Percentiles rank a stretch among this genome's conserved stretches.
phyloP scores from a whole-genome alignment of 2,329 filamentous ascomycete genomes.

The Truncatella angustata region DNA sequence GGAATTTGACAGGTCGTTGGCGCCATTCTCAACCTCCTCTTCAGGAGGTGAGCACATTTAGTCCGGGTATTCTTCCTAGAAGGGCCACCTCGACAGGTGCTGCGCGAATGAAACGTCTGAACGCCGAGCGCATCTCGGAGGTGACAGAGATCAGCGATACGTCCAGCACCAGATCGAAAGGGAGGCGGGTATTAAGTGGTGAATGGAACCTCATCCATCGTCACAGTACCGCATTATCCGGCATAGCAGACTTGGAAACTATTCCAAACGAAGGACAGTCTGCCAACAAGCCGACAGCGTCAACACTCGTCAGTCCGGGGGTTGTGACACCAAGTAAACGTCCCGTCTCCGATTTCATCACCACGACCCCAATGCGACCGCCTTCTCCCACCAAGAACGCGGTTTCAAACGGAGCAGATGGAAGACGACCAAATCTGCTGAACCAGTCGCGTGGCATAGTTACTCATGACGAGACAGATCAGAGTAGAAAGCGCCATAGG shows the following conservation, averaged over 20 bases:
- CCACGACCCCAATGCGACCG: background rate
- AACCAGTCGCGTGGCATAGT: background rate
- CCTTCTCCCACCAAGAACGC: slow-evolving; percentile 6
- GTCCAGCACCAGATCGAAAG: slow-evolving; percentile 7
- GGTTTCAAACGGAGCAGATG: background rate
- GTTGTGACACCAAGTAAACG: background rate
- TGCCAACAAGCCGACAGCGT: background rate
- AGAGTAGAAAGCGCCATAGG: slow-evolving; percentile 19
- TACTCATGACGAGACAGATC: slow-evolving; percentile 12
- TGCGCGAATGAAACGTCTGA: slow-evolving; percentile 43
- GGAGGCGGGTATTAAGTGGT: slow-evolving; percentile 25
- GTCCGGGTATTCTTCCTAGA: slow-evolving; percentile 26
- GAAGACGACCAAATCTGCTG: background rate
- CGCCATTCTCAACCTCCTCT: slow-evolving; percentile 11
- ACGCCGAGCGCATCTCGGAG: slow-evolving; percentile 14
- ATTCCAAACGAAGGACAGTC: background rate
- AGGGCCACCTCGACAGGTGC: slow-evolving; percentile 46
- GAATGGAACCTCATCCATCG: slow-evolving; percentile 21
- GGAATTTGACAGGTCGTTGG: slow-evolving; percentile 14
- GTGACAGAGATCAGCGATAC: slow-evolving; percentile 11
- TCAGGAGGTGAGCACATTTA: background rate
- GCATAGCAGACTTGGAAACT: background rate
- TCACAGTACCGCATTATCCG: background rate
- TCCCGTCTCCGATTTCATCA: slow-evolving; percentile 8
- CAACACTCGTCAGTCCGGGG: background rate